Evolutionary conservation across 2,329 filamentous ascomycete genomes (phyloP).

Genomic region (Verticillium albo-atrum): DNA sequence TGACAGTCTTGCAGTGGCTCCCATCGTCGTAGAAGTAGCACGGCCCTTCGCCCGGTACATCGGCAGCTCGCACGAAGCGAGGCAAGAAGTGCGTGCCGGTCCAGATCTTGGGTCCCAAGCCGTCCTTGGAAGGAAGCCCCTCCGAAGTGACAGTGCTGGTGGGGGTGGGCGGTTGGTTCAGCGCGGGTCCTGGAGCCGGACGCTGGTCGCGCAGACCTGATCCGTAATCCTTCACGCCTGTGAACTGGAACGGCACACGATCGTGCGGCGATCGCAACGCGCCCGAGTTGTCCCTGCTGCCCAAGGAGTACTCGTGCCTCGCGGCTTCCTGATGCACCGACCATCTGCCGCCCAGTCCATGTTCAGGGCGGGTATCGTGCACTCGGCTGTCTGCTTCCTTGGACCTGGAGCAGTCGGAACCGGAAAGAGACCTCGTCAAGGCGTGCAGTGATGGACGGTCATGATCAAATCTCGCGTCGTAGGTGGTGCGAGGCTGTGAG

Average conservation of each 20-base stretch:
- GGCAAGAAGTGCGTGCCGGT: conserved; percentile 63
- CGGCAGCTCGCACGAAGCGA: conserved; percentile 58
- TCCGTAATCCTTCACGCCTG: conserved; percentile 27
- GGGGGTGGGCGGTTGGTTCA: conserved; percentile 22
- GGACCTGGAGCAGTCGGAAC: conserved; percentile 40
- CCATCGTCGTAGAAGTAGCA: conserved; percentile 88
- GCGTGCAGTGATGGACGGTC: conserved; percentile 29
- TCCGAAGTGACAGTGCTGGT: conserved; percentile 31
- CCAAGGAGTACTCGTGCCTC: conserved; percentile 41
- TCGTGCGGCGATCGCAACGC: conserved; percentile 27
- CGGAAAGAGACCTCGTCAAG: conserved; percentile 29
- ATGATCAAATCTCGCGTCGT: conserved; percentile 39
- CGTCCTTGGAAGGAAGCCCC: conserved; percentile 49
- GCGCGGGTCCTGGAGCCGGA: conserved; percentile 13
- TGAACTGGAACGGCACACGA: conserved; percentile 29
- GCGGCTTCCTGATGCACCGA: conserved; percentile 32
- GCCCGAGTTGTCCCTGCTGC: conserved; percentile 29
- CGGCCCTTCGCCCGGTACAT: conserved; percentile 72
- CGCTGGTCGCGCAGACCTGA: conserved; percentile 20
- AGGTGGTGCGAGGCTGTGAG: conserved; percentile 40
- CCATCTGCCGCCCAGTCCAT: conserved; percentile 31
- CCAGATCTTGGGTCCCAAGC: conserved; percentile 64
- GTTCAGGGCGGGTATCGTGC: conserved; percentile 29
- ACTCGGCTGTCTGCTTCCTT: conserved; percentile 32
- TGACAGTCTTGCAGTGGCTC: conserved; percentile 74